Evolutionary conservation across 257 asterid genomes (phyloP).

Genomic region (Paulownia fortunei): DNA sequence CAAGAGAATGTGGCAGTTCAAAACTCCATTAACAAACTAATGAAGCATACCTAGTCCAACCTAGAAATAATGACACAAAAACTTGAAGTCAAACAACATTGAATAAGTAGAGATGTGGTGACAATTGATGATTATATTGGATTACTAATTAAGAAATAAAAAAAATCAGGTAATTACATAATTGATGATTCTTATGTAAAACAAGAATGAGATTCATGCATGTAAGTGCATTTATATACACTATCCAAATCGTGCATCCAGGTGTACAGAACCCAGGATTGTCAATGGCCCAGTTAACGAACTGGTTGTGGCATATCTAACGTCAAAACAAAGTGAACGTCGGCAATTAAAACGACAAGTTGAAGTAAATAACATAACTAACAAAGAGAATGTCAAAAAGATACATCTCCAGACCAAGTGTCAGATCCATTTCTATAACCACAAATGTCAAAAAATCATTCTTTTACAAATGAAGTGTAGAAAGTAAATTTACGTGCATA

Average conservation of each 20-base stretch:
- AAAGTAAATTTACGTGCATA: not conserved
- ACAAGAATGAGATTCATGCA: not conserved
- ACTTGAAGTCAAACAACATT: not conserved
- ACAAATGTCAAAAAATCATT: slow-evolving; percentile 5
- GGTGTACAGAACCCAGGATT: not conserved
- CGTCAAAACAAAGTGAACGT: not conserved
- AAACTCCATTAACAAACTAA: not conserved
- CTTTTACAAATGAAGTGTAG: slow-evolving; percentile 9
- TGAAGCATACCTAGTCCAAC: not conserved
- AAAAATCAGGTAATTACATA: slow-evolving; percentile 4
- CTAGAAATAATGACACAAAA: not conserved
- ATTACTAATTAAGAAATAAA: not conserved
- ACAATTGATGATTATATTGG: not conserved
- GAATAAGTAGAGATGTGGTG: not conserved
- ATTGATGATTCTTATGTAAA: not conserved
- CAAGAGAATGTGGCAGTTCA: not conserved
- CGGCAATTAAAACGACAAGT: not conserved
- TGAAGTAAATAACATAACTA: not conserved
- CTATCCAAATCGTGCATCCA: not conserved
- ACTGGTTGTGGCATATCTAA: not conserved
- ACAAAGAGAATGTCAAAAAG: not conserved
- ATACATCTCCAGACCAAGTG: not conserved
- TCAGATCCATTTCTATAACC: not conserved
- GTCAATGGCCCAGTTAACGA: not conserved
- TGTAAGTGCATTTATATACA: not conserved